Conservation (phyloP, 345 rosid genomes). For the Lepidium aucheri region DNA sequence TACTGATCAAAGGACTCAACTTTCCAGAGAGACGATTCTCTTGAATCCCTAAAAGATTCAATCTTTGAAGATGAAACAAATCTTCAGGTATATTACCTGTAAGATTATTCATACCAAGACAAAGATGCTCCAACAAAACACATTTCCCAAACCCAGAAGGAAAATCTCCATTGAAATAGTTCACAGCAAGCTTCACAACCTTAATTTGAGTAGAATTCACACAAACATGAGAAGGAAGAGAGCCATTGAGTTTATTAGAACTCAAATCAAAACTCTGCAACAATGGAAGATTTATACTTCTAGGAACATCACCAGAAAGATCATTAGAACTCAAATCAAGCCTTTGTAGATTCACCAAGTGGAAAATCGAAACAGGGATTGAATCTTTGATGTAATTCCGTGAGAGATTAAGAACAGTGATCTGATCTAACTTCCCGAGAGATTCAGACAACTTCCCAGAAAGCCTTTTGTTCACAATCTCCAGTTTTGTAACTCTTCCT, state of each 20-base stretch:
- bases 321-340: constrained; percentile 59
- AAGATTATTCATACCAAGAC: constrained; percentile 57
- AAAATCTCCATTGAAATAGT: constrained; percentile 49
- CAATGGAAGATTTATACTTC: constrained; percentile 36
- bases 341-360: constrained; percentile 29
- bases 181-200: constrained; percentile 35
- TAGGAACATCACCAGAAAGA: constrained; percentile 40
- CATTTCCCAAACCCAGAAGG: constrained; percentile 41
- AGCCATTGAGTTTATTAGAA: constrained; percentile 34
- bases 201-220: constrained; percentile 32
- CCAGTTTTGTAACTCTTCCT: constrained; percentile 35
- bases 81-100: constrained; percentile 43
- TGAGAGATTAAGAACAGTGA: constrained; percentile 52
- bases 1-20: constrained; percentile 32
- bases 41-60: constrained; percentile 41
- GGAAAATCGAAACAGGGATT: constrained; percentile 50
- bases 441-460: constrained; percentile 45
- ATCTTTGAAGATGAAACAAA: constrained; percentile 36
- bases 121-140: constrained; percentile 35
- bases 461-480: constrained; percentile 34
- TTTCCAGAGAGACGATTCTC: constrained; percentile 48
- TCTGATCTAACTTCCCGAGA: constrained; percentile 36
- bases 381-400: constrained; percentile 36
- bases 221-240: constrained; percentile 48
- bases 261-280: constrained; percentile 40